These are phyloP conservation scores for Coccomyxa subellipsoidea DNA, from an alignment of 163 green algal genomes.

Conservation along the genomic window DNA sequence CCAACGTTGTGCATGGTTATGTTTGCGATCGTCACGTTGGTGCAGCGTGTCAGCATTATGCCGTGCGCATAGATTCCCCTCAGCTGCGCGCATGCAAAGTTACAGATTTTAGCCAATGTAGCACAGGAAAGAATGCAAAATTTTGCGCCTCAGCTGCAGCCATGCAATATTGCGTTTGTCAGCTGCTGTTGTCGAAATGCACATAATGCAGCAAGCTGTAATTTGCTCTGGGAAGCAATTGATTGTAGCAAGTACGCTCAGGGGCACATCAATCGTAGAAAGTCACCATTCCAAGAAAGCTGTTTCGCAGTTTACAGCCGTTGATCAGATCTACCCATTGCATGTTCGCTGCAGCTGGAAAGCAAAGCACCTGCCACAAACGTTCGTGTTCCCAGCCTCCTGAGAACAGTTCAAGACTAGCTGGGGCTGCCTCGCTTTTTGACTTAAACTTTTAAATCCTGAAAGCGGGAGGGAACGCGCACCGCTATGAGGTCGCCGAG, in stretches of 20 bases:
- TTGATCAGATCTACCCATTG: too few relatives aligned
- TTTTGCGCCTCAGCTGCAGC: too few relatives aligned
- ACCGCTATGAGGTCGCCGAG: background rate
- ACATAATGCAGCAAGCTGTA: background rate
- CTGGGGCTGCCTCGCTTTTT: background rate
- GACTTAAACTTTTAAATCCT: background rate
- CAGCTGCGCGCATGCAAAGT: background rate
- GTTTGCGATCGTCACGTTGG: background rate
- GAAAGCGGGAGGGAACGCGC: background rate
- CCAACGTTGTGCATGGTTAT: conserved; percentile 5
- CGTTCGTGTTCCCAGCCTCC: background rate
- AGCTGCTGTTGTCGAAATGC: background rate
- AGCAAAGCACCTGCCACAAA: background rate
- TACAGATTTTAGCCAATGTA: background rate
- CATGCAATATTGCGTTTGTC: background rate
- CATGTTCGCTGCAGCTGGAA: too few relatives aligned
- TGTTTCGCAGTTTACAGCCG: too few relatives aligned
- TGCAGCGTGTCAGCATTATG: background rate
- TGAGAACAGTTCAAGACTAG: background rate
- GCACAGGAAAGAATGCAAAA: background rate
- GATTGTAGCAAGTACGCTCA: too few relatives aligned
- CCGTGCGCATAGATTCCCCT: background rate
- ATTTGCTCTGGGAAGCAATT: too few relatives aligned
- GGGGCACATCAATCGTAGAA: too few relatives aligned
- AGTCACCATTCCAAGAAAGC: too few relatives aligned